A percentile compares a stretch with the other conserved stretches of the same genome.
Conservation (phyloP, 257 asterid species). For the Nemophila menziesii region DNA sequence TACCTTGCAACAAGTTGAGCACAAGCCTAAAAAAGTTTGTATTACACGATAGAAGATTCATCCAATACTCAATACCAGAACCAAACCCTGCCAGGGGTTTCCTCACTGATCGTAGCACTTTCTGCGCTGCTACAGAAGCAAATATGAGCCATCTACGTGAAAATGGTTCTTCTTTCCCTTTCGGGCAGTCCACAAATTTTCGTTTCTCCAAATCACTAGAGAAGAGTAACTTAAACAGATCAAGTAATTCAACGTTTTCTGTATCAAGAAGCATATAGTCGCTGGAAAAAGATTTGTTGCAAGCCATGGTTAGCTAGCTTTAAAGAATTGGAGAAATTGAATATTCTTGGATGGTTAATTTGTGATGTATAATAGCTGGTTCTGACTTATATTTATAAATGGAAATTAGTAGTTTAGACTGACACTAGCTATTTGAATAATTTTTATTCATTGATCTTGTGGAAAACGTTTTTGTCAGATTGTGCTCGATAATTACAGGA, state of each 20-base stretch:
- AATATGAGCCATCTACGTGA: constrained; percentile 13
- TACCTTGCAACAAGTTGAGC: constrained; percentile 18
- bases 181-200: constrained; percentile 12
- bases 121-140: constrained; percentile 14
- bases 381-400: too few species aligned
- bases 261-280: constrained; percentile 12
- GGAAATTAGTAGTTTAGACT: too few species aligned
- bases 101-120: constrained; percentile 7
- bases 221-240: constrained; percentile 9
- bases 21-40: constrained; percentile 22
- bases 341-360: too few species aligned
- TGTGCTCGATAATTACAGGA: too few species aligned
- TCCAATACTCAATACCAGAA: constrained; percentile 34
- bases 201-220: constrained; percentile 9
- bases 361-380: too few species aligned
- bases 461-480: too few species aligned
- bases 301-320: too few species aligned
- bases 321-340: too few species aligned
- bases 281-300: background rate
- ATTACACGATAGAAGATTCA: constrained; percentile 39
- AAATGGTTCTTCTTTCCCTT: constrained; percentile 10
- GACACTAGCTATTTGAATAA: too few species aligned
- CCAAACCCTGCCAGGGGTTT: constrained; percentile 35
- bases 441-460: too few species aligned
- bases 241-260: constrained; percentile 8